A percentile compares a stretch with the other conserved stretches of the same genome.
Conservation (phyloP, 208 protist species). For the Acanthamoeba rhysodes region DNA sequence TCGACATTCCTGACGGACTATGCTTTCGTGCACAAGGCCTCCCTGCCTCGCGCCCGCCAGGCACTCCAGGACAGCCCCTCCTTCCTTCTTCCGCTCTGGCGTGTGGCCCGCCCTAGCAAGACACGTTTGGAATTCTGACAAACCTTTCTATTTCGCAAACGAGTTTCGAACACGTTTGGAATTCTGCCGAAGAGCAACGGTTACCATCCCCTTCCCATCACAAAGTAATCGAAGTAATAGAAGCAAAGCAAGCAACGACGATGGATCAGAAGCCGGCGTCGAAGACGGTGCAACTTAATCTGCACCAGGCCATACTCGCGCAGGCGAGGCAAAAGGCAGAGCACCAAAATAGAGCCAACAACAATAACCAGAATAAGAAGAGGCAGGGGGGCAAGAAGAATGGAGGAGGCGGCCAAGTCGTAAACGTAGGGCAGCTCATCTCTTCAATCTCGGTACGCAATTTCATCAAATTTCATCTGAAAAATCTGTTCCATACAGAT, state of each 20-base stretch:
- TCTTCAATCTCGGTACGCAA: not conserved
- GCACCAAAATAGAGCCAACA: not conserved
- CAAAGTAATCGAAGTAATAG: too few species aligned
- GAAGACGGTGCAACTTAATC: constrained; percentile 43
- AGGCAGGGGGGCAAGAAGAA: not conserved
- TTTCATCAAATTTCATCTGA: not conserved
- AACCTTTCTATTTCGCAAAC: too few species aligned
- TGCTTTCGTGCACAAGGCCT: constrained; percentile 17
- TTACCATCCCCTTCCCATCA: too few species aligned
- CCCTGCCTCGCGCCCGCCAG: not conserved
- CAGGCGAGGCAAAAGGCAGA: not conserved
- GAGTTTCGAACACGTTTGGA: too few species aligned
- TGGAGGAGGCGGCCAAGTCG: not conserved
- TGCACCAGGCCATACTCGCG: constrained; percentile 14
- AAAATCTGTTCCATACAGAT: too few species aligned
- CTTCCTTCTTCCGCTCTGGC: not conserved
- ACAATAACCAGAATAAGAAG: not conserved
- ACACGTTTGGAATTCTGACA: too few species aligned
- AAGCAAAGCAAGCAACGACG: not conserved
- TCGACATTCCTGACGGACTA: constrained; percentile 72
- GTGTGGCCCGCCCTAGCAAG: too few species aligned
- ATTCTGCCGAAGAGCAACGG: too few species aligned
- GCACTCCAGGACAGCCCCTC: constrained; percentile 29
- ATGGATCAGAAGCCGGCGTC: constrained; percentile 25
- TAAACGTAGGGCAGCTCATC: not conserved